Percentiles rank a stretch among this genome's conserved stretches.
Conservation (phyloP, 2,329 filamentous ascomycete species). For the Colletotrichum sp. region DNA sequence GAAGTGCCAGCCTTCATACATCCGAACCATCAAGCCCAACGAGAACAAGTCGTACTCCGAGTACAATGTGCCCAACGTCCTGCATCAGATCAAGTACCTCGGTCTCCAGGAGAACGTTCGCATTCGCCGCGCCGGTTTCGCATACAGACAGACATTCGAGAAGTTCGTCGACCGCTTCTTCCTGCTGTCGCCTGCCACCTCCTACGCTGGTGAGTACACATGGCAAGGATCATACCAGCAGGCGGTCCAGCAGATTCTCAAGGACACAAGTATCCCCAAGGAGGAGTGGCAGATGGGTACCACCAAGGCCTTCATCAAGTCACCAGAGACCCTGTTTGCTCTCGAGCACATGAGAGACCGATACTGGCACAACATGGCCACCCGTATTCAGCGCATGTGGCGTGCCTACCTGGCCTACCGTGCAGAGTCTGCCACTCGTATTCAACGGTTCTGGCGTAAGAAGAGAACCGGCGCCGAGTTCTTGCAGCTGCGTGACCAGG, state of each 20-base stretch:
- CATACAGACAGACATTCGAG: conserved; percentile 95
- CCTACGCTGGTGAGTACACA: conserved; percentile 96
- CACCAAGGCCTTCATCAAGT: conserved; percentile 97
- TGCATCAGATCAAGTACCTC: conserved; percentile 98
- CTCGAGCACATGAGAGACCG: conserved; percentile 96
- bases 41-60: conserved; percentile 97
- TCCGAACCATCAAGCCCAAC: conserved; percentile 98
- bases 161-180: conserved; percentile 99
- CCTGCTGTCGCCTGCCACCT: conserved; percentile 89
- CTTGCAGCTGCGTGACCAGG: conserved; percentile 85
- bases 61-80: conserved; percentile 89
- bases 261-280: conserved; percentile 92
- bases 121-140: conserved; percentile 94
- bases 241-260: conserved; percentile 89
- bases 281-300: conserved; percentile 98
- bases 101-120: conserved; percentile 99
- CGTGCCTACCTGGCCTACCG: conserved; percentile 93
- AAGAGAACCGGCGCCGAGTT: conserved; percentile 91
- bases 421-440: conserved; percentile 88
- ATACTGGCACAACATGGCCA: conserved; percentile 99
- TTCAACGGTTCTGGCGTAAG: conserved; percentile 95
- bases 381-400: conserved; percentile 96
- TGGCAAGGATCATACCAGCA: conserved; percentile 90
- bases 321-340: conserved; percentile 94
- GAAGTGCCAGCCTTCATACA: conserved; percentile 97